Base-by-base conservation (phyloP, 202 grass and related monocot genomes). In the Elaeis oleifera region DNA sequence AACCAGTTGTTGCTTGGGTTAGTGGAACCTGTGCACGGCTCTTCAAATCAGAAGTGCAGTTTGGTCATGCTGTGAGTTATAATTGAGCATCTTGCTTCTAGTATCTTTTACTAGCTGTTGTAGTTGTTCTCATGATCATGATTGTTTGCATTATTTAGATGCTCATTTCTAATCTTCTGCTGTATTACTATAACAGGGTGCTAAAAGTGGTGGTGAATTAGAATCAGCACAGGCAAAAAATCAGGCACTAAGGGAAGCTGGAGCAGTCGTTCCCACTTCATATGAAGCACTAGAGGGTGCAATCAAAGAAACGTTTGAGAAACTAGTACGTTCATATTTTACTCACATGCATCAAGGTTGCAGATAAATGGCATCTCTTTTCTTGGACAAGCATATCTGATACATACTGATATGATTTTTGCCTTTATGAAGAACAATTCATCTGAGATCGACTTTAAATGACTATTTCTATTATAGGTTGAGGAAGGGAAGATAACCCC, bases 21-120 rank as follows among this genome's bases (percentile, higher is more conserved):
- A 97, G 88, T 39, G 92, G 92, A 58, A 92, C 92, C 57, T 97
- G 92, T 5, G 92, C 92, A 49, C 74, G 74, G 23, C 58, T 97
- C 63, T 97, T 97, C 77, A 97, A 97, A 70, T 97, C 92, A 15
- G 88, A 97, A 85, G 92, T 97, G 54, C 92, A 97, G 73, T 97
- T 97, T 76, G 94, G 94, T 28, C 88, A 97, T 65, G 94, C 94
- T 69, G 94, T 97, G 79, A 89, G 94, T 87, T 57, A 18, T 60
- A 52, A 78, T 51, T 48, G 26, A 54, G 18, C 59, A 36, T 53
- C 25, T 70, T 60, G 6, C 18, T 29, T 50, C 16, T 5, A 16
- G 6, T 73, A 23, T 26, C 25, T 52, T 44, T 14, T 44, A 62
- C 49, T 31, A 53, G 17, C 20, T 53, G 8, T 28, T 49, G n/a